phyloP scores from a whole-genome alignment of 2,329 filamentous ascomycete genomes.

The Penicillium decumbens region DNA sequence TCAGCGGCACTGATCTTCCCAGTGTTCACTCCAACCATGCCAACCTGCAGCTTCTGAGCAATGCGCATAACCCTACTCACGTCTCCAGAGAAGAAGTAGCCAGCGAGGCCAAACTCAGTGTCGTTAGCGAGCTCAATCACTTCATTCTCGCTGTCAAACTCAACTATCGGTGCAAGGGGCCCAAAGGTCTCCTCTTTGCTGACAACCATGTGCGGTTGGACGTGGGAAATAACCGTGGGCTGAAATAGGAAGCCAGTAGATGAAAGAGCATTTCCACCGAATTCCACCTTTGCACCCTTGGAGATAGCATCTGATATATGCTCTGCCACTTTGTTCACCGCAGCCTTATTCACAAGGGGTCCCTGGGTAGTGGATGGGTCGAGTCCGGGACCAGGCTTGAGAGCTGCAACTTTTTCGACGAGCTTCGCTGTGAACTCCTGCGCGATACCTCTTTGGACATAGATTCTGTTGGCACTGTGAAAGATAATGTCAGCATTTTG shows the following conservation, averaged over 20 bases:
- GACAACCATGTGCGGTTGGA: background rate
- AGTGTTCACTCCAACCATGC: slow-evolving; percentile 3
- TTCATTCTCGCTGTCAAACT: background rate
- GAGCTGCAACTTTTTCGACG: background rate
- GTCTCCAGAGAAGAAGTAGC: slow-evolving; percentile 1
- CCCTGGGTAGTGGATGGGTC: slow-evolving; percentile 1
- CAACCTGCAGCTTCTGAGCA: background rate
- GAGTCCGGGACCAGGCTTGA: slow-evolving; percentile 1
- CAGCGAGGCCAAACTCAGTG: background rate
- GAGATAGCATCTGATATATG: slow-evolving; percentile 3
- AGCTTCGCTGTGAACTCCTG: background rate
- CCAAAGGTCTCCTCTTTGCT: slow-evolving; percentile 14
- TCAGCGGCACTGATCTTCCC: slow-evolving; percentile 2
- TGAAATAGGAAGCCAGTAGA: slow-evolving; percentile 2
- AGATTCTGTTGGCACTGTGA: background rate
- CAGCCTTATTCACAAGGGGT: slow-evolving; percentile 4
- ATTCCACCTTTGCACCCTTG: background rate
- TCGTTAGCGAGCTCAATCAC: background rate
- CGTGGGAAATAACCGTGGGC: slow-evolving; percentile 1
- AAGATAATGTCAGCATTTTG: background rate
- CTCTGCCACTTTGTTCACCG: background rate
- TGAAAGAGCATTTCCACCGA: background rate
- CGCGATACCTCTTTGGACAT: background rate
- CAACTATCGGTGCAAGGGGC: background rate
- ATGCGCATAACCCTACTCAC: background rate